Evolutionary conservation across 345 rosid species (phyloP), one percentile per base, ranked within the genome.

Genomic region (Gossypium anomalum): DNA sequence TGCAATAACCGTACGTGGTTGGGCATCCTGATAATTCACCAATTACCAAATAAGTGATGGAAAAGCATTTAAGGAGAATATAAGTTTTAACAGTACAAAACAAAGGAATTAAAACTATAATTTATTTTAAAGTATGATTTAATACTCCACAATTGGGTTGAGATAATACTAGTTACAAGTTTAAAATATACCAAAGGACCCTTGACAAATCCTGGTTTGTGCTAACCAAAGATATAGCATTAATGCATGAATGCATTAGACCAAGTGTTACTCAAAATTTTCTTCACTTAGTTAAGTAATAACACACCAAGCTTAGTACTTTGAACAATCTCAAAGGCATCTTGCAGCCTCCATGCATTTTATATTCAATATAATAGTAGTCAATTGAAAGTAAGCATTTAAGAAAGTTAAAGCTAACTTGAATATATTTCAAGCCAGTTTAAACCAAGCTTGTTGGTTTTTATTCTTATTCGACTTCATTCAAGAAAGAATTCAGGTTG

Each of bases 1-100:
- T 41, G 94, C 86, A 74, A 93, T 85, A 70, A 89, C 67, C 0
- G 83, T 82, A 17, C 97, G 97, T 56, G 98, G 99, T 77, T 78
- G 87, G 60, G 97, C 89, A 84, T 93, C 98, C 98, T 96, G 93
- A 64, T 80, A 60, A 84, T 67, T 47, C 63, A 70, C 38, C 52
- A 70, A 73, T 44, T n/a, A 41, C 73, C 69, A 51, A 71, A 65
- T 72, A 45, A 78, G 73, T 12, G 19, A 25, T 34, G 66, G 20
- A 27, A 62, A 49, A 47, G 20, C 25, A 27, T 27, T 6, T 10
- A 55, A 19, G 47, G 63, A 49, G 58, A 57, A 22, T 2, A 38
- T 25, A 7, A 59, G 68, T 17, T 65, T 57, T 48, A 71, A 76
- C 19, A 1, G 12, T 19, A 67, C 2, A 7, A 72, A 14, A 20